A percentile compares a stretch with the other conserved stretches of the same genome.
These are phyloP conservation scores for Acrocalymma vagum DNA, from an alignment of 2,329 filamentous ascomycete genomes.

Conservation along the genomic window DNA sequence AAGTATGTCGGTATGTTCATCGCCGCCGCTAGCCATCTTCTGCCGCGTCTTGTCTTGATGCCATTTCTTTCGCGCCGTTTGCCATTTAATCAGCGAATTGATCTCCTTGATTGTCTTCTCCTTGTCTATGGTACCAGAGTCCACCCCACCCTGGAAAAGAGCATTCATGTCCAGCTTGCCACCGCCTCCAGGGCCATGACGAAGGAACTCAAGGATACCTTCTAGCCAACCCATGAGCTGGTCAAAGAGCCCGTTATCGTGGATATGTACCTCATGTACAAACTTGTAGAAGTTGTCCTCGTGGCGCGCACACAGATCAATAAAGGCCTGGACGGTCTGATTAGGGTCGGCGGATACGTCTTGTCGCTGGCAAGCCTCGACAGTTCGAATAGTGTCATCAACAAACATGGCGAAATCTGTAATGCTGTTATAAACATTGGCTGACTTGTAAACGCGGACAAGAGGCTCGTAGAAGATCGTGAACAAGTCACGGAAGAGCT, in stretches of 20 bases:
- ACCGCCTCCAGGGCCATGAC: constrained; percentile 78
- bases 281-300: constrained; percentile 99
- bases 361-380: constrained; percentile 71
- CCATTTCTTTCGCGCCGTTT: constrained; percentile 96
- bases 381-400: constrained; percentile 88
- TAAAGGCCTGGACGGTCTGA: constrained; percentile 97
- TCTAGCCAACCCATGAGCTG: constrained; percentile 98
- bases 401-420: constrained; percentile 95
- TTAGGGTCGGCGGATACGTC: constrained; percentile 96
- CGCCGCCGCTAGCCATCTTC: constrained; percentile 90
- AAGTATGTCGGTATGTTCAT: constrained; percentile 52
- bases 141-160: constrained; percentile 81
- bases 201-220: constrained; percentile 90
- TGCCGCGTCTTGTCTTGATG: constrained; percentile 97
- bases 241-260: constrained; percentile 96
- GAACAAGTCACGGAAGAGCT: constrained; percentile 93
- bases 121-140: constrained; percentile 73
- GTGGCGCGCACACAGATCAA: constrained; percentile 93
- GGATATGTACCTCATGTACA: constrained; percentile 94
- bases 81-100: constrained; percentile 87
- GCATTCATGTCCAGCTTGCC: constrained; percentile 95
- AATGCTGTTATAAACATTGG: constrained; percentile 96
- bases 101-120: constrained; percentile 80
- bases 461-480: constrained; percentile 99
- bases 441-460: constrained; percentile 96